phyloP scores from a whole-genome alignment of 139 green algal genomes.

The Pleodorina starrii region DNA sequence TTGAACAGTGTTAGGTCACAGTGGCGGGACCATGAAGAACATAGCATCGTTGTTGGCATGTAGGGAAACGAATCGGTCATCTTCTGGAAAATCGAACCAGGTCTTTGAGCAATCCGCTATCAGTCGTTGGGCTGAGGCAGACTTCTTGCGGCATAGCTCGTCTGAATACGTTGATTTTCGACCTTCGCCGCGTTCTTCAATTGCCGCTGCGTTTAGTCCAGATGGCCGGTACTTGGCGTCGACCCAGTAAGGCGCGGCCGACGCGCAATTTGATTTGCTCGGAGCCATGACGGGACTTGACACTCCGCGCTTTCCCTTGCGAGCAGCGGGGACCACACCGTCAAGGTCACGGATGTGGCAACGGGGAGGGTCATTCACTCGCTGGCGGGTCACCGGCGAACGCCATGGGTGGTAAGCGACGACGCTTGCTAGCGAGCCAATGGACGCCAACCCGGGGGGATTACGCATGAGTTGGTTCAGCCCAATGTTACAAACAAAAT shows the following conservation, averaged over 20 bases:
- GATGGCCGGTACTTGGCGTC: constrained; percentile 88
- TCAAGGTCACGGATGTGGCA: constrained; percentile 86
- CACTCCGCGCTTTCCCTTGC: background rate
- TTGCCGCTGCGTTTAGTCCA: constrained; percentile 85
- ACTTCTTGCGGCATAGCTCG: constrained; percentile 72
- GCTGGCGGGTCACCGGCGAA: constrained; percentile 86
- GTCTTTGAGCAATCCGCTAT: background rate
- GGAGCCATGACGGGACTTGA: background rate
- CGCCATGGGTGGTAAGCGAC: constrained; percentile 89
- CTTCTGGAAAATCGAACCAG: background rate
- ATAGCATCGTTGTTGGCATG: background rate
- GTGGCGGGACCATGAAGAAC: constrained; percentile 20
- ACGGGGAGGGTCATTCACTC: constrained; percentile 70
- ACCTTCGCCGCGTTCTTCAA: constrained; percentile 88
- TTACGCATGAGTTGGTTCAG: too few species aligned
- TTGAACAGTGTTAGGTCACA: background rate
- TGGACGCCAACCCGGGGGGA: too few species aligned
- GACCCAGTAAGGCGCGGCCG: constrained; percentile 85
- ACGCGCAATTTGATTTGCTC: background rate
- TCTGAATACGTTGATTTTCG: constrained; percentile 76
- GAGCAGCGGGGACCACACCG: constrained; percentile 92
- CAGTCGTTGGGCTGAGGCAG: constrained; percentile 70
- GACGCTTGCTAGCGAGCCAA: too few species aligned
- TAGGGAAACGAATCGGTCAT: background rate
- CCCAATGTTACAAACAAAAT: too few species aligned